Evolutionary conservation across 768 basidiomycete species (phyloP), one percentile per base, ranked within the genome.

Genomic region (Punctularia strigosozonata): DNA sequence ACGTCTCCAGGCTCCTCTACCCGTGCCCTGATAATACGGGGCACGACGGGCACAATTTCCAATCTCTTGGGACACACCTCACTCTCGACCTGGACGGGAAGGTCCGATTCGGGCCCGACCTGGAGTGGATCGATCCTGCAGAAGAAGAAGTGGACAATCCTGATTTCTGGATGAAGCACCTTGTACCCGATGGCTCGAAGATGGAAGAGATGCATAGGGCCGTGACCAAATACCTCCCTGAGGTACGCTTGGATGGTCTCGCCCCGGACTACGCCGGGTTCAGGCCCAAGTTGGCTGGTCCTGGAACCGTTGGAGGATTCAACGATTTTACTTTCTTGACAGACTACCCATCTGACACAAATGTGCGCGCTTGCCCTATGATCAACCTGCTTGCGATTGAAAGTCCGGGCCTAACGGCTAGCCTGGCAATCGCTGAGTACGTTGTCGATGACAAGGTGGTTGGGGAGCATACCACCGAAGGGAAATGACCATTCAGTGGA

Each of bases 51-150:
- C 42, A 50, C 43, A 45, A 75, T 5, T 85, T 94, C 52, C 80
- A 86, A 43, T 84, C 85, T 3, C 68, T 97, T 5, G 94, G 95
- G 3, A 92, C 90, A 8, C 95, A 97, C 60, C 65, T 97, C 19
- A 90, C 89, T 20, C 61, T 97, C 31, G 88, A 91, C 56, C 53
- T 98, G 44, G 71, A 80, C 35, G 84, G 86, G 0, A 81, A 83
- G 44, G 71, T 97, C 38, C 74, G 77, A 22, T 98, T 98, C 57
- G 94, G 94, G 0, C 94, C 94, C 4, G 89, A 97, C 52, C 68
- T 95, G 13, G 82, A 95, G 54, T 88, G 86, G 83, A 66, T 95
- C 48, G 63, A 69, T 2, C 75, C 79, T 2, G 69, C 71, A 19
- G 41, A 55, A 4, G 44, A 65, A 25, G 56, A 68, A 40, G 65